A percentile compares a stretch with the other conserved stretches of the same genome.
phyloP scores from a whole-genome alignment of 306 rosid genomes.

The Cicer cuneatum region DNA sequence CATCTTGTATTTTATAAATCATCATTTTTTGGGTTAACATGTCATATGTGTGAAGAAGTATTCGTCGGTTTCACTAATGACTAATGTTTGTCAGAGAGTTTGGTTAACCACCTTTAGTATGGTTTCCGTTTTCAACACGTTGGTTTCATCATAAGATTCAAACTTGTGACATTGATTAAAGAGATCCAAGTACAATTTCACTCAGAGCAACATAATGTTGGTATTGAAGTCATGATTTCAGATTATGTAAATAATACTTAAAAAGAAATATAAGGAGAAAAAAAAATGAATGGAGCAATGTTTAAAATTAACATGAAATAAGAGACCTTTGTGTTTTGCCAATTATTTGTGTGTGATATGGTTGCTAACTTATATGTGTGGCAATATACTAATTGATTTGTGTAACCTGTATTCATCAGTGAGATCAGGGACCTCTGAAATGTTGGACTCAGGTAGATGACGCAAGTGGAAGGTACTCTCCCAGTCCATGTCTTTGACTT shows the following conservation, averaged over 20 bases:
- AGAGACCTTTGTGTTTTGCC: background rate
- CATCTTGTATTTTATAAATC: background rate
- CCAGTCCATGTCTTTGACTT: slow-evolving; percentile 82
- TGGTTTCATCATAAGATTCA: background rate
- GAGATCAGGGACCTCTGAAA: slow-evolving; percentile 67
- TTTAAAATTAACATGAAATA: background rate
- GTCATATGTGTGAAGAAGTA: background rate
- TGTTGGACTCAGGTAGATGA: slow-evolving; percentile 72
- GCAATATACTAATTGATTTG: background rate
- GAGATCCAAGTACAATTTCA: background rate
- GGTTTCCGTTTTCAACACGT: background rate
- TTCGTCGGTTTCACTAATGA: background rate
- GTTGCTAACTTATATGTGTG: background rate
- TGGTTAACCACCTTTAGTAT: background rate
- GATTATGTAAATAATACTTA: background rate
- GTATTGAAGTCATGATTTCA: background rate
- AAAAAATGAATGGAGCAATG: background rate
- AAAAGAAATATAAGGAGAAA: background rate
- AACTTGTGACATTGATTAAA: background rate
- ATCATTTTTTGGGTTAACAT: background rate
- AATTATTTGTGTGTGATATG: background rate
- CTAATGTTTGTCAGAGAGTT: background rate
- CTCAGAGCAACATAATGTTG: background rate
- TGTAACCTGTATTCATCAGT: slow-evolving; percentile 65
- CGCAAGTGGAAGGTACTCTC: slow-evolving; percentile 75